A percentile compares a stretch with the other conserved stretches of the same genome.
Evolutionary conservation across 495 filamentous ascomycete genomes (phyloP).

Genomic region (Tetracladium marchalianum): DNA sequence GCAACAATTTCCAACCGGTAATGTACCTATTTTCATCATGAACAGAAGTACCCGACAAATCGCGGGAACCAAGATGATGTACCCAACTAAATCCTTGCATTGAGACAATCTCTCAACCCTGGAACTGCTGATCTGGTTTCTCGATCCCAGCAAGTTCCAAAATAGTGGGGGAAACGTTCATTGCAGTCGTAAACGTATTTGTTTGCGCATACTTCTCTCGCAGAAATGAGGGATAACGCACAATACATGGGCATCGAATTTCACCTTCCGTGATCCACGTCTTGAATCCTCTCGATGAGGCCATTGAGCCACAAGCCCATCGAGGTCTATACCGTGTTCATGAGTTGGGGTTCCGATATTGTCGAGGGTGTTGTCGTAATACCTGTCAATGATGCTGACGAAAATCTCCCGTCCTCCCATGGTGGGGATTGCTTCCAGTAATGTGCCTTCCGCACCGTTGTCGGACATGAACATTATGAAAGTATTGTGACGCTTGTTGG

Average conservation of each 20-base stretch:
- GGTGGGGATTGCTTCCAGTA: slow-evolving; percentile 49
- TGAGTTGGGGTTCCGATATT: slow-evolving; percentile 49
- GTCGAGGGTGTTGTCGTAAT: slow-evolving; percentile 51
- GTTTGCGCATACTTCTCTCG: slow-evolving; percentile 31
- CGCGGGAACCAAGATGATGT: background rate
- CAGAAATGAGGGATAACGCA: slow-evolving; percentile 32
- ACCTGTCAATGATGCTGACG: slow-evolving; percentile 42
- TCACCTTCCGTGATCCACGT: slow-evolving; percentile 54
- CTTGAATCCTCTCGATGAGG: slow-evolving; percentile 52
- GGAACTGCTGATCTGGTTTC: slow-evolving; percentile 45
- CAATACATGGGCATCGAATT: slow-evolving; percentile 48
- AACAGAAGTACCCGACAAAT: slow-evolving; percentile 6
- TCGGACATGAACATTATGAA: slow-evolving; percentile 56
- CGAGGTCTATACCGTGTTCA: slow-evolving; percentile 60
- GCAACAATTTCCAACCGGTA: slow-evolving; percentile 22
- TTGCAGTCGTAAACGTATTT: slow-evolving; percentile 48
- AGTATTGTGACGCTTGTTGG: slow-evolving; percentile 52
- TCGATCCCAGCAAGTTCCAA: slow-evolving; percentile 49
- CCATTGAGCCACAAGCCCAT: slow-evolving; percentile 55
- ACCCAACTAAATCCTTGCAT: slow-evolving; percentile 43
- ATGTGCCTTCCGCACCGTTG: slow-evolving; percentile 55
- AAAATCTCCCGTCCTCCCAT: slow-evolving; percentile 32
- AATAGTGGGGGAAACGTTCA: slow-evolving; percentile 52
- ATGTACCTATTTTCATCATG: slow-evolving; percentile 15
- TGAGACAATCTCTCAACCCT: slow-evolving; percentile 41